Percentiles rank a stretch among this genome's conserved stretches.
phyloP scores from a whole-genome alignment of 2,329 filamentous ascomycete genomes.

The Fusarium camptoceras region DNA sequence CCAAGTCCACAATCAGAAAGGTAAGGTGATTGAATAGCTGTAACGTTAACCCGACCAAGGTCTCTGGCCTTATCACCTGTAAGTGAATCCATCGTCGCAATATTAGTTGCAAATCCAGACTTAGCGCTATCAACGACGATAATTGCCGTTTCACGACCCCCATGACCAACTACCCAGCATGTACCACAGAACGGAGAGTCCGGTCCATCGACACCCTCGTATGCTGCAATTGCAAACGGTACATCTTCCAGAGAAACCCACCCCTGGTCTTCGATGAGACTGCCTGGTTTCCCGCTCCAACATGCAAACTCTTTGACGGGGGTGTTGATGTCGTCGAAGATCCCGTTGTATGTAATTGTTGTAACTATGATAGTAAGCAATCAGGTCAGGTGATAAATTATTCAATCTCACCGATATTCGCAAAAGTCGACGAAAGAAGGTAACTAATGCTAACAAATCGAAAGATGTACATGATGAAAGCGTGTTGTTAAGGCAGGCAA shows the following conservation, averaged over 20 bases:
- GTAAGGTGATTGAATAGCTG: rapidly evolving
- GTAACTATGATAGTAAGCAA: not conserved
- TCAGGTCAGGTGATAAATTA: rapidly evolving
- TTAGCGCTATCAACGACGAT: not conserved
- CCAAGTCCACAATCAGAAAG: not conserved
- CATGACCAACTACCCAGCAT: not conserved
- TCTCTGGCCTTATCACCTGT: rapidly evolving
- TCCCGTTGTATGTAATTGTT: not conserved
- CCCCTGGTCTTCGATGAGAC: not conserved
- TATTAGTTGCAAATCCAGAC: rapidly evolving
- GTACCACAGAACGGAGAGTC: not conserved
- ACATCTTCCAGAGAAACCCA: rapidly evolving
- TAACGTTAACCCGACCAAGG: not conserved
- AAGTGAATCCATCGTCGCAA: rapidly evolving
- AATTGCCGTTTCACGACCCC: rapidly evolving
- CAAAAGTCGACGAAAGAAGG: rapidly evolving
- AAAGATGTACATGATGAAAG: not conserved
- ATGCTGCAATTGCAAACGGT: rapidly evolving
- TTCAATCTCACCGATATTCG: not conserved
- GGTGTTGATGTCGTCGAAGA: not conserved
- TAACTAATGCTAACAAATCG: not conserved
- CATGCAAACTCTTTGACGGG: not conserved
- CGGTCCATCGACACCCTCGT: not conserved
- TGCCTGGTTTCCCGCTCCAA: not conserved
- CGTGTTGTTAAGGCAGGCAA: too few species aligned